phyloP scores from a whole-genome alignment of 306 rosid genomes.

The Canavalia ensiformis region DNA sequence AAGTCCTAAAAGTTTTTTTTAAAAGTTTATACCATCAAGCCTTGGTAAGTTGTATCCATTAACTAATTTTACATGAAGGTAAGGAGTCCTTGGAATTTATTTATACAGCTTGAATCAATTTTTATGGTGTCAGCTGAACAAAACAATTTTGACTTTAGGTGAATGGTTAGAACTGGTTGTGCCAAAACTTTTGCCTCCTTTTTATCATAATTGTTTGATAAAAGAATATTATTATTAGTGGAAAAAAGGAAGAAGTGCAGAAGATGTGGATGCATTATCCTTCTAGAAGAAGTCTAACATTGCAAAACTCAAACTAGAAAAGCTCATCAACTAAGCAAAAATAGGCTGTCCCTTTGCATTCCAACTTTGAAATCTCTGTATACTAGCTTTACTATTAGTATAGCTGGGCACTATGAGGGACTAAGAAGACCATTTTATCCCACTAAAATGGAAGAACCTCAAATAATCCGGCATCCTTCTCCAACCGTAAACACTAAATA shows the following conservation, averaged over 20 bases:
- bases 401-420: not conserved
- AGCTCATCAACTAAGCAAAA: conserved; percentile 1
- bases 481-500: not conserved
- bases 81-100: conserved; percentile 29
- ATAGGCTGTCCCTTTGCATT: not conserved
- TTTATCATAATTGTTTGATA: conserved; percentile 6
- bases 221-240: not conserved
- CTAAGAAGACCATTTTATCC: conserved; percentile 29
- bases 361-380: not conserved
- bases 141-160: conserved; percentile 32
- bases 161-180: not conserved
- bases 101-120: conserved; percentile 17
- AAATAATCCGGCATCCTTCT: conserved; percentile 6
- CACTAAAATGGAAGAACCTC: not conserved
- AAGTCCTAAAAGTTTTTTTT: conserved; percentile 7
- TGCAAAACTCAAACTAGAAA: conserved; percentile 22
- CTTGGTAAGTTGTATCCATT: not conserved
- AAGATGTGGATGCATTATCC: not conserved
- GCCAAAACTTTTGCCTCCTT: not conserved
- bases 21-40: conserved; percentile 21
- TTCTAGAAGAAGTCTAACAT: not conserved
- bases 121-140: conserved; percentile 3
- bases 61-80: conserved; percentile 34
- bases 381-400: not conserved
- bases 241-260: not conserved